phyloP scores from a whole-genome alignment of 2,329 filamentous ascomycete species.

The Aspergillus pseudoterreus region DNA sequence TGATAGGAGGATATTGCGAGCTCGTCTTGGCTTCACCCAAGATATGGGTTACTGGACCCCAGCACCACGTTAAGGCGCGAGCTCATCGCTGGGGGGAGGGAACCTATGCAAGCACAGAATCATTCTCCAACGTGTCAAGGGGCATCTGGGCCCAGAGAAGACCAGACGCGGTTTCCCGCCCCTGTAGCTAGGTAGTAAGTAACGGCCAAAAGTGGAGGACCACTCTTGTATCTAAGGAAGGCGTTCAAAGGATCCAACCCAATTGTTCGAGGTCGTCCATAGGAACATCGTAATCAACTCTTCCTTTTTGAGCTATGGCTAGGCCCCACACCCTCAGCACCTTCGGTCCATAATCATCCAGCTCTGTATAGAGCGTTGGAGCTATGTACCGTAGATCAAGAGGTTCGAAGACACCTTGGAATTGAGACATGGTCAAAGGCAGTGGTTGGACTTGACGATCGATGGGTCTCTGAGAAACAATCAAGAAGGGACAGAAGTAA shows the following conservation, averaged over 20 bases:
- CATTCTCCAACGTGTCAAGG: too few species aligned
- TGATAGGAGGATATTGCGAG: neutral
- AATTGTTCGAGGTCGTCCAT: neutral
- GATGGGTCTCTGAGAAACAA: too few species aligned
- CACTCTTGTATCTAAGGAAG: neutral
- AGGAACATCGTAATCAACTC: neutral
- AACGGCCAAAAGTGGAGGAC: neutral
- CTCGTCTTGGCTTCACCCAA: slow-evolving; percentile 3
- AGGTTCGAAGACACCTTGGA: neutral
- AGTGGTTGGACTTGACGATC: too few species aligned
- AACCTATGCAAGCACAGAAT: neutral
- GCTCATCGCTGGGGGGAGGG: slow-evolving; percentile 2
- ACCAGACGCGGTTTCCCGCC: neutral
- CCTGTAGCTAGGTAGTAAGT: neutral
- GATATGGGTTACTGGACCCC: slow-evolving; percentile 4
- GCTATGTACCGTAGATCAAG: neutral
- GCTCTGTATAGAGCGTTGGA: neutral
- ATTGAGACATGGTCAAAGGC: too few species aligned
- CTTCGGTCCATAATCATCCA: neutral
- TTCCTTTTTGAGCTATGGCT: neutral
- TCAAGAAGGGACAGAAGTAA: too few species aligned
- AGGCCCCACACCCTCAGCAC: neutral
- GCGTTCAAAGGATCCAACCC: neutral
- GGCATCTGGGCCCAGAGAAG: neutral
- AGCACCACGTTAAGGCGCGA: slow-evolving; percentile 6